Evolutionary conservation across 2,329 filamentous ascomycete species (phyloP).

Genomic region (Beauveria bassiana): DNA sequence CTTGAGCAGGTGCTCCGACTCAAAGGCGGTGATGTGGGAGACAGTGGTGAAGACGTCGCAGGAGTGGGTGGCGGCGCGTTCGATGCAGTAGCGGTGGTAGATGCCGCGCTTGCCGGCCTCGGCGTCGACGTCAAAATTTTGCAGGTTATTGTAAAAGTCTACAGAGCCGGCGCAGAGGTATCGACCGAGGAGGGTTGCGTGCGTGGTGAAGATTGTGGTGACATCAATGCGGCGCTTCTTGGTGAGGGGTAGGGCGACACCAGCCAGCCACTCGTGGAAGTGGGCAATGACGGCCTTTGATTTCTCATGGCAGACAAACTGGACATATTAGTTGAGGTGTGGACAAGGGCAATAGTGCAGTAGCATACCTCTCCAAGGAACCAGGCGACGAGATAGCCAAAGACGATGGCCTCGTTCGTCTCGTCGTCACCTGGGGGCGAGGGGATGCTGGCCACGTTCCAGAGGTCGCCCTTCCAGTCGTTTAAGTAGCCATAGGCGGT

Average conservation of each 20-base stretch:
- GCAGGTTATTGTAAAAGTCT: slow-evolving; percentile 98
- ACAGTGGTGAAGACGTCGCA: slow-evolving; percentile 98
- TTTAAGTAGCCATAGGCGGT: slow-evolving; percentile 85
- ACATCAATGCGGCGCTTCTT: slow-evolving; percentile 94
- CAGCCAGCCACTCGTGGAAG: slow-evolving; percentile 97
- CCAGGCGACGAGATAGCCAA: slow-evolving; percentile 96
- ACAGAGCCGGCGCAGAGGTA: slow-evolving; percentile 97
- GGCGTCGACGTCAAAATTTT: slow-evolving; percentile 91
- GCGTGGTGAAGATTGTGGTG: slow-evolving; percentile 97
- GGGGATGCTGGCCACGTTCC: slow-evolving; percentile 90
- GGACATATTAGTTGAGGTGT: slow-evolving; percentile 14
- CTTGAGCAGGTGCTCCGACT: slow-evolving; percentile 95
- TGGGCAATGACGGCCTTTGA: slow-evolving; percentile 90
- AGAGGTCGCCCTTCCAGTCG: slow-evolving; percentile 96
- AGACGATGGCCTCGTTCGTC: slow-evolving; percentile 95
- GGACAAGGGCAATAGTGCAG: not conserved
- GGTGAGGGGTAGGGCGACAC: slow-evolving; percentile 82
- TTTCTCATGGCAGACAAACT: slow-evolving; percentile 94
- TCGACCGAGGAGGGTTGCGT: slow-evolving; percentile 88
- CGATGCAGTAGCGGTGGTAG: slow-evolving; percentile 97
- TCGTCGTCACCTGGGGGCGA: slow-evolving; percentile 85
- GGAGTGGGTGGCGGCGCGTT: slow-evolving; percentile 83
- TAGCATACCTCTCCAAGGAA: slow-evolving; percentile 83
- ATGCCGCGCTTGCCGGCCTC: slow-evolving; percentile 97
- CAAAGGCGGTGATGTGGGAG: slow-evolving; percentile 96